Evolutionary conservation across 345 rosid genomes (phyloP).

Genomic region (Gossypium ekmanianum): DNA sequence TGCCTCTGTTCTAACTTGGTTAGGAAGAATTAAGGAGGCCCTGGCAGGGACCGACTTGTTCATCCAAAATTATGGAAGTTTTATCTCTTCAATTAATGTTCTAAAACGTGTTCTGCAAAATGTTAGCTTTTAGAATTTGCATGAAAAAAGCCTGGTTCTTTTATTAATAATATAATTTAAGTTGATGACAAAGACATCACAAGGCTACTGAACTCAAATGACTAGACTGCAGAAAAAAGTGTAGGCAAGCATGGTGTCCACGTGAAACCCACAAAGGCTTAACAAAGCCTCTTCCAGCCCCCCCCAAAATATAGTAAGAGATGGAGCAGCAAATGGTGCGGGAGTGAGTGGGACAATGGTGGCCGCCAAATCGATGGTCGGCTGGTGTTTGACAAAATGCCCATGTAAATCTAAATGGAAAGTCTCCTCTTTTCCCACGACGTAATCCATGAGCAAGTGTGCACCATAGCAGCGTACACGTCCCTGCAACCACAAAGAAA

Average conservation of each 20-base stretch:
- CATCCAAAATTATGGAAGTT: not conserved
- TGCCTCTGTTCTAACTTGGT: not conserved
- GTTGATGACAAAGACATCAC: too few relatives aligned
- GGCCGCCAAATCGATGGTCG: conserved; percentile 19
- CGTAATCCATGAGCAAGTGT: not conserved
- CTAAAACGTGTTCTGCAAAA: too few relatives aligned
- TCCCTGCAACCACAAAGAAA: not conserved
- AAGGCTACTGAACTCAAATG: not conserved
- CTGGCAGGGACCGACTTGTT: not conserved
- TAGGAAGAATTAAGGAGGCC: too few relatives aligned
- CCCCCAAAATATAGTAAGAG: not conserved
- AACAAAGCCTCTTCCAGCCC: not conserved
- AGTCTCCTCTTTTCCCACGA: not conserved
- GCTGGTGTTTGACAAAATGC: conserved; percentile 9
- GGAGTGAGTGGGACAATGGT: conserved; percentile 22
- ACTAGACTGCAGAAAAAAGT: too few relatives aligned
- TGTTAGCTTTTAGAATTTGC: too few relatives aligned
- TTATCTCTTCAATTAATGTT: not conserved
- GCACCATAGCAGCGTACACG: conserved; percentile 3
- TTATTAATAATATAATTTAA: too few relatives aligned
- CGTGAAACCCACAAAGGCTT: conserved; percentile 4
- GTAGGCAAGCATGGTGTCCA: not conserved
- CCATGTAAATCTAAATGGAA: not conserved
- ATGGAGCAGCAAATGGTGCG: conserved; percentile 13
- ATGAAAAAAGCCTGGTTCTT: too few relatives aligned